Evolutionary conservation across 345 rosid species (phyloP).

Genomic region (Populus nigra): DNA sequence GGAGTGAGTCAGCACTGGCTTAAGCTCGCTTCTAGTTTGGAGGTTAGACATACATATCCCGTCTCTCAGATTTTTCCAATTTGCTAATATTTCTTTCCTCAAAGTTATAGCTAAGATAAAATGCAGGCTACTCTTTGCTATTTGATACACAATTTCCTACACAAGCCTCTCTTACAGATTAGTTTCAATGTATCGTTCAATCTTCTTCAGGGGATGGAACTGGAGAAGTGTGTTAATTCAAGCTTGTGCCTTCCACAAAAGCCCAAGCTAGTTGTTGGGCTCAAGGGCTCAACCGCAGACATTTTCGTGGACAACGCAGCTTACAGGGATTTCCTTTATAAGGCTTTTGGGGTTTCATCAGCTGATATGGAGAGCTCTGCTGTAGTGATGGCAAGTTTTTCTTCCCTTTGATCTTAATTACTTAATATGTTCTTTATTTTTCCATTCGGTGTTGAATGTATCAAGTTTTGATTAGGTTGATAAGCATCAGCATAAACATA

Average conservation of each 20-base stretch:
- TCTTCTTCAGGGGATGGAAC: conserved; percentile 34
- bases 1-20: conserved; percentile 42
- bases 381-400: conserved; percentile 36
- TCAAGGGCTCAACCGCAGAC: conserved; percentile 44
- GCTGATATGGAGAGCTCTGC: conserved; percentile 56
- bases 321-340: conserved; percentile 39
- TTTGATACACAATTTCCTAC: too few species aligned
- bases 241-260: conserved; percentile 40
- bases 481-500: too few species aligned
- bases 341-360: conserved; percentile 42
- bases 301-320: conserved; percentile 53
- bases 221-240: conserved; percentile 46
- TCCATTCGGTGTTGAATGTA: background rate
- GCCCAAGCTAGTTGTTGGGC: conserved; percentile 46
- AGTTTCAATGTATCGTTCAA: background rate
- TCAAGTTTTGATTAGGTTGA: background rate
- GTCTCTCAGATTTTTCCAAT: background rate
- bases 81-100: background rate
- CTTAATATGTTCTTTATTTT: background rate
- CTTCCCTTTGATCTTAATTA: background rate
- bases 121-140: too few species aligned
- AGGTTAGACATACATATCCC: conserved; percentile 24
- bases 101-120: background rate
- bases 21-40: conserved; percentile 40
- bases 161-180: too few species aligned